Percentiles rank a stretch among this genome's conserved stretches.
Evolutionary conservation across 2,329 filamentous ascomycete species (phyloP).

Genomic region (Alternaria gansuensis): DNA sequence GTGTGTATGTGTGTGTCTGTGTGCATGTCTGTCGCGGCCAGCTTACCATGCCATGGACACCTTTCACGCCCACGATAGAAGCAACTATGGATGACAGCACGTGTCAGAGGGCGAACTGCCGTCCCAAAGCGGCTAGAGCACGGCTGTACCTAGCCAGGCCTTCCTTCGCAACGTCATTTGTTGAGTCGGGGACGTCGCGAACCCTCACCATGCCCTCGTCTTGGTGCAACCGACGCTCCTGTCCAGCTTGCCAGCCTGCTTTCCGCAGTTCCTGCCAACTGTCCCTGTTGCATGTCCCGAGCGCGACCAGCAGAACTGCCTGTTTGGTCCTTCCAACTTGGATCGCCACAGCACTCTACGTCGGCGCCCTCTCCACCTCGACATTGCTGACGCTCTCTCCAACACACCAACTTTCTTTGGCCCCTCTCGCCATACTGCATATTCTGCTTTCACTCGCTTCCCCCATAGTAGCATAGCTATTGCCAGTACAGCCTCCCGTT

Average conservation of each 20-base stretch:
- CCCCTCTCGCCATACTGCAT: constrained; percentile 20
- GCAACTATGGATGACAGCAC: constrained; percentile 3
- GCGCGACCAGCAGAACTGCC: constrained; percentile 7
- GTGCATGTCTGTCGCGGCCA: background rate
- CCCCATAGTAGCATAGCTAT: constrained; percentile 25
- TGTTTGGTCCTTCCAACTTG: constrained; percentile 24
- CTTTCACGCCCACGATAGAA: background rate
- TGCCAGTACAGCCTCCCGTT: constrained; percentile 32
- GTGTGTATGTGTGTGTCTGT: no score
- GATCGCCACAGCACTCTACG: constrained; percentile 20
- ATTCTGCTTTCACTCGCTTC: constrained; percentile 37
- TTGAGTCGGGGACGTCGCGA: constrained; percentile 11
- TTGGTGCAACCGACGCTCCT: constrained; percentile 10
- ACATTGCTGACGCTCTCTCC: constrained; percentile 14
- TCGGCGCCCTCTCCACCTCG: constrained; percentile 14
- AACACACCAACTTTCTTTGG: constrained; percentile 22
- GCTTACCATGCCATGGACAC: background rate
- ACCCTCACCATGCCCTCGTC: constrained; percentile 6
- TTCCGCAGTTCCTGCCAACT: constrained; percentile 9
- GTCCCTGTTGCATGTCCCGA: background rate
- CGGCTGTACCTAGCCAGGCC: constrained; percentile 11
- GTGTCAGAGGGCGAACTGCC: constrained; percentile 1
- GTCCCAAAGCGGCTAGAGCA: constrained; percentile 17
- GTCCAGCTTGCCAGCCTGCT: constrained; percentile 1
- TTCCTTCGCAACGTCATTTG: constrained; percentile 26